A percentile compares a stretch with the other conserved stretches of the same genome.
Conservation (phyloP, 495 filamentous ascomycete species). For the Penicillium ochrochloron region DNA sequence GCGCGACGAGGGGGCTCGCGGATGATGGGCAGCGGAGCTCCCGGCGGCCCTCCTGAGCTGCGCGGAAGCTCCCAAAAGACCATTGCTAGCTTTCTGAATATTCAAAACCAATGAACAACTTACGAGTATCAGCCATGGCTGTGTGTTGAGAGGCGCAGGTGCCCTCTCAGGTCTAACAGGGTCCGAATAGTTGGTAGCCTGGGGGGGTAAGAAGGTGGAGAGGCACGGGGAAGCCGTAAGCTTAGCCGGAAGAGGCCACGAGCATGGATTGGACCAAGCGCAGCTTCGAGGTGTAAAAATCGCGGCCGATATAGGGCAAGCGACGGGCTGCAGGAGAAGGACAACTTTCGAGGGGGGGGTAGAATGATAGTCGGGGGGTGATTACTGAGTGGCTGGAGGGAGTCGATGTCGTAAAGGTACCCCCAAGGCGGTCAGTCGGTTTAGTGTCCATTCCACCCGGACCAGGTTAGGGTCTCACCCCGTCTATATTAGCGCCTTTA, state of each 20-base stretch:
- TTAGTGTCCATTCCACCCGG: constrained; percentile 33
- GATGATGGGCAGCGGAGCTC: constrained; percentile 23
- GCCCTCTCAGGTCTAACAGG: constrained; percentile 36
- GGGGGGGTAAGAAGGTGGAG: constrained; percentile 20
- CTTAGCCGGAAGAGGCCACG: constrained; percentile 35
- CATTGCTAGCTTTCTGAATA: neutral
- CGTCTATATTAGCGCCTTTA: neutral
- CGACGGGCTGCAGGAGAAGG: constrained; percentile 18
- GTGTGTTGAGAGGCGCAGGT: constrained; percentile 40
- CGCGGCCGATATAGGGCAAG: constrained; percentile 11
- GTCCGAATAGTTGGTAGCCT: constrained; percentile 30
- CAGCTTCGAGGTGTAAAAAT: constrained; percentile 17
- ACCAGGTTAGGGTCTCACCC: constrained; percentile 2
- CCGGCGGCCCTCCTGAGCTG: constrained; percentile 37
- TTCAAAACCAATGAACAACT: constrained; percentile 19
- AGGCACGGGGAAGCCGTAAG: constrained; percentile 28
- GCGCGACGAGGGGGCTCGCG: constrained; percentile 17
- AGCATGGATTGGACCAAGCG: constrained; percentile 40
- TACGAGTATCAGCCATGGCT: constrained; percentile 48
- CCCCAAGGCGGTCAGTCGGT: constrained; percentile 35
- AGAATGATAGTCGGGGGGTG: constrained; percentile 21
- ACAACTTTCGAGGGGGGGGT: neutral
- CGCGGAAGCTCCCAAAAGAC: constrained; percentile 17
- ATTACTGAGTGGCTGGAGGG: constrained; percentile 27
- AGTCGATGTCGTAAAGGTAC: constrained; percentile 32